These are phyloP conservation scores for Botrytis fragariae DNA, from an alignment of 2,329 filamentous ascomycete species.

Conservation along the genomic window DNA sequence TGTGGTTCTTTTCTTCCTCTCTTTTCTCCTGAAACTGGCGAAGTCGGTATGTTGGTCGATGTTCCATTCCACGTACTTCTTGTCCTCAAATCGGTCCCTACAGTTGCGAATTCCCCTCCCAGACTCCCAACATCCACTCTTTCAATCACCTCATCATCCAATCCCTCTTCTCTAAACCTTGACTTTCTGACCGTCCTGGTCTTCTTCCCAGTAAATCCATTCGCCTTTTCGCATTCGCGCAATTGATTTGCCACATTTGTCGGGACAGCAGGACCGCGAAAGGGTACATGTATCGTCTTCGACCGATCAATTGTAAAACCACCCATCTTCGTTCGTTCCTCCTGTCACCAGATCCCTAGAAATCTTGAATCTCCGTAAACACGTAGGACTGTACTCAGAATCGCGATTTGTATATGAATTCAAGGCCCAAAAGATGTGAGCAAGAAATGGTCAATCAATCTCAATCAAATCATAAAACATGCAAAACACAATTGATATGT, in stretches of 20 bases:
- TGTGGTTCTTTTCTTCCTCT: not conserved
- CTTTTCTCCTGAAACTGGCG: not conserved
- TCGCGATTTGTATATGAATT: not conserved
- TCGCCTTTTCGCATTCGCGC: not conserved
- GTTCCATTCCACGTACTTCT: not conserved
- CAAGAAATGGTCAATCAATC: not conserved
- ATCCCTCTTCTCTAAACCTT: slow-evolving; percentile 31
- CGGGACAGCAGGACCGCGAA: not conserved
- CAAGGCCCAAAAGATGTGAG: not conserved
- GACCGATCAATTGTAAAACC: slow-evolving; percentile 17
- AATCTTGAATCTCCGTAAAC: not conserved
- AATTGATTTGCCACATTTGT: slow-evolving; percentile 3
- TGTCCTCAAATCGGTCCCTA: not conserved
- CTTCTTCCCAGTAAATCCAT: not conserved
- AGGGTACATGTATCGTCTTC: slow-evolving; percentile 15
- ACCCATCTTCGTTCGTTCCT: not conserved
- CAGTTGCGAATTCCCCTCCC: not conserved
- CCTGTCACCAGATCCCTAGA: not conserved
- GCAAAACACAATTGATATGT: not conserved
- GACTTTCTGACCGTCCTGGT: slow-evolving; percentile 2
- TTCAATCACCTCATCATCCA: slow-evolving; percentile 31
- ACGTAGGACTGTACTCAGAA: not conserved
- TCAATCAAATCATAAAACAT: slow-evolving; percentile 11
- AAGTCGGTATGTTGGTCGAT: not conserved
- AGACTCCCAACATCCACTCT: slow-evolving; percentile 15